Percentiles rank a stretch among this genome's conserved stretches.
These are phyloP conservation scores for Vicia sativa DNA, from an alignment of 306 rosid species.

Conservation along the genomic window DNA sequence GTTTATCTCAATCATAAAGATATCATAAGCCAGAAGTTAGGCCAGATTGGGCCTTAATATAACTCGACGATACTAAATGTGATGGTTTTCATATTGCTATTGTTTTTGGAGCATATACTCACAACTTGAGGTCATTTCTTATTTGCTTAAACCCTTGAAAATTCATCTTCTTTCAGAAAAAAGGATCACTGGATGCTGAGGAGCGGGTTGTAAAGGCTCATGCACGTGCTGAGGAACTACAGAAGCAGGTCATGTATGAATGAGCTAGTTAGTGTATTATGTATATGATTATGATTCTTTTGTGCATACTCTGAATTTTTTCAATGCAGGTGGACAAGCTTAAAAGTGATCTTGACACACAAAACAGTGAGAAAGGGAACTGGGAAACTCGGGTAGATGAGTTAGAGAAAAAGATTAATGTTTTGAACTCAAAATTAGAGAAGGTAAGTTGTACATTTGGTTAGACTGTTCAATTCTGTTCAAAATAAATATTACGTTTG, in stretches of 20 bases:
- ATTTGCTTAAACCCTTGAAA: conserved; percentile 8
- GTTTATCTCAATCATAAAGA: not conserved
- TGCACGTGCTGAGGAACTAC: conserved; percentile 87
- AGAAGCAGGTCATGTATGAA: conserved; percentile 66
- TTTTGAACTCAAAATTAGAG: conserved; percentile 63
- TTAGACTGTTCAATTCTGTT: conserved; percentile 3
- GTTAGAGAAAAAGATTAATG: conserved; percentile 58
- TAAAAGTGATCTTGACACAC: conserved; percentile 55
- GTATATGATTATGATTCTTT: conserved; percentile 8
- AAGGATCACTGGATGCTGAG: conserved; percentile 60
- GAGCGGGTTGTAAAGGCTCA: conserved; percentile 79
- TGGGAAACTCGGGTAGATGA: conserved; percentile 65
- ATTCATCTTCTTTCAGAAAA: conserved; percentile 52
- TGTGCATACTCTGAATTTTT: conserved; percentile 21
- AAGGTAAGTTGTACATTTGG: conserved; percentile 54
- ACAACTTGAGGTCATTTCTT: not conserved
- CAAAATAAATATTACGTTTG: conserved; percentile 22
- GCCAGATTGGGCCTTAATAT: not conserved
- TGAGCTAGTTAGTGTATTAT: conserved; percentile 20
- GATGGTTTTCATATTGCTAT: not conserved
- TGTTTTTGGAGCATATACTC: conserved; percentile 3
- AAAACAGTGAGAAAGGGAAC: conserved; percentile 58
- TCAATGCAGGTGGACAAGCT: conserved; percentile 66
- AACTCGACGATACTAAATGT: no score
- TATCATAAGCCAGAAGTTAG: not conserved